Evolutionary conservation across 2,329 filamentous ascomycete species (phyloP), one percentile per base, ranked within the genome.

Genomic region (Aspergillus awamori): DNA sequence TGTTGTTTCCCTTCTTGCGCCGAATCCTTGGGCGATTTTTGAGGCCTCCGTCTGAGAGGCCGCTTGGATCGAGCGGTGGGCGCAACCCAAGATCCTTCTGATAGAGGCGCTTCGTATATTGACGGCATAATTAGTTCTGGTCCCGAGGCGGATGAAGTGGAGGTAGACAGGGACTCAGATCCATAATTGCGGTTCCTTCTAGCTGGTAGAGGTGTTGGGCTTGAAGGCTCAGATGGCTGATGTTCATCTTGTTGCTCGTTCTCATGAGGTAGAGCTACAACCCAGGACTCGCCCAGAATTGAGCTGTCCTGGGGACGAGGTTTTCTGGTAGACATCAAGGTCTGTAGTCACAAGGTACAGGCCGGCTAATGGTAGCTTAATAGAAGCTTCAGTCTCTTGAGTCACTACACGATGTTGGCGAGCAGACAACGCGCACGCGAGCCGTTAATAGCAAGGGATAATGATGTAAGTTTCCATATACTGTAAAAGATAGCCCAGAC

Each of bases 81-180:
- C 24, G 69, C 72, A 24, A 76, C 64, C 74, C 74, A 76, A 38
- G 74, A 76, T 24, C 60, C 70, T 53, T 76, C 73, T 22, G 70
- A 65, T 41, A 72, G 68, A 6, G 72, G 69, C 3, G 69, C 67
- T 53, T 77, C 74, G 63, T 71, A 72, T 49, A 78, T 76, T 4
- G 76, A 77, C 4, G 76, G 76, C 76, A 78, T 78, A 22, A 78
- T 74, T 6, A 78, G 70, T 58, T 77, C 75, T 1, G 76, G 75
- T 4, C 76, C 76, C 11, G 74, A 69, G 48, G 70, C 62, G 5
- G 70, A 72, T 10, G 73, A 75, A 38, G 67, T 65, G 45, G 66
- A 67, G 26, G 65, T 63, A 8, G 62, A 57, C 30, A 68, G 66
- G 8, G 74, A 74, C 28, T 69, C 63, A 6, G 65, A 62, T 28